Evolutionary conservation across 2,329 filamentous ascomycete genomes (phyloP), one percentile per base, ranked within the genome.

Genomic region (Botrytis porri): DNA sequence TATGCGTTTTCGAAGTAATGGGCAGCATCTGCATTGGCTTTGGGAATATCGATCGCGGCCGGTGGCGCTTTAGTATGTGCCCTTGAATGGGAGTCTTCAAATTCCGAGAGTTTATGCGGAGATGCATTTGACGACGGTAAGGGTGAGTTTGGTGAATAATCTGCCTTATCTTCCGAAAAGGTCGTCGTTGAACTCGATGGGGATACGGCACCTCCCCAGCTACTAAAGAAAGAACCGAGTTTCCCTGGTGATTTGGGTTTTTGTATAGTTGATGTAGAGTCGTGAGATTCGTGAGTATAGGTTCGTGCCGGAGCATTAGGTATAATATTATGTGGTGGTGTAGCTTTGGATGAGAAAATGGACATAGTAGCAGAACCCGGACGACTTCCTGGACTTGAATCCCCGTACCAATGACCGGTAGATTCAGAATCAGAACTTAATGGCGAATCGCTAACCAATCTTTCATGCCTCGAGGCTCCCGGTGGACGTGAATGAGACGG

Each of bases 221-320:
- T 88, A 77, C 89, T 88, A 77, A 92, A 92, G 81, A 92, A 90
- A 22, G 88, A 89, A 62, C 87, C 88, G 78, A 92, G 86, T 73
- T 88, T 89, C 25, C 84, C 85, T 29, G 86, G 85, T 2, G 86
- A 86, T 77, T 86, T 86, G 8, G 85, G 84, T 75, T 77, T 81
- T 48, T 79, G 76, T 48, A 79, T 66, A 22, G 78, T 78, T 8
- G 77, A 76, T 69, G 73, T 77, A 63, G 78, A 78, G 45, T 77
- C 76, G 73, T 75, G 77, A 41, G 78, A 78, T 59, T 79, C 77
- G 76, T 78, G 75, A 67, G 76, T 77, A 66, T 73, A 76, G 51
- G 64, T 75, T 75, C 78, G 75, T 71, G 74, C 75, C 59, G 74
- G 71, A 64, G 70, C 74, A 73, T 77, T 69, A 66, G 75, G 72